Conservation (phyloP, 1,284 basidiomycete species). For the Ceratobasidium sp. region DNA sequence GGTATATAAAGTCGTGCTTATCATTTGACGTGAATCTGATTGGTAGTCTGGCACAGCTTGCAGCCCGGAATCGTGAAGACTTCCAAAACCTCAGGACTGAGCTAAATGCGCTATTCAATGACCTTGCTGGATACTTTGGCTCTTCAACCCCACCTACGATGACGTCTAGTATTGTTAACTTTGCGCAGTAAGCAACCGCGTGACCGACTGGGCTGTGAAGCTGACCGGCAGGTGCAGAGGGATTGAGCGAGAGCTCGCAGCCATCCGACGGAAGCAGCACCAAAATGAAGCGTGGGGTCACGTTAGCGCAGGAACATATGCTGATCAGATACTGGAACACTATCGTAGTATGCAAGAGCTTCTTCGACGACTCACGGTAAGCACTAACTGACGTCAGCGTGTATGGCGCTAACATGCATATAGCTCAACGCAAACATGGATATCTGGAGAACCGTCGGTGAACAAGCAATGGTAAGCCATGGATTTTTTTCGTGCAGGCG, state of each 20-base stretch:
- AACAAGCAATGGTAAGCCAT: background rate
- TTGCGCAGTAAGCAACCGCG: background rate
- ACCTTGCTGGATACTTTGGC: background rate
- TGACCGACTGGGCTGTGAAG: background rate
- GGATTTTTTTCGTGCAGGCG: background rate
- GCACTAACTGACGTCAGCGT: background rate
- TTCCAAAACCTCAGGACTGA: background rate
- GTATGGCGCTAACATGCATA: background rate
- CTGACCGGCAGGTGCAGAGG: background rate
- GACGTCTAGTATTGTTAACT: conserved; percentile 3
- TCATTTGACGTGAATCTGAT: background rate
- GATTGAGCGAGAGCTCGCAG: background rate
- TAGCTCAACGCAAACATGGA: conserved; percentile 20
- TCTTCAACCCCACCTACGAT: conserved; percentile 1
- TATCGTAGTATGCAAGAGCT: background rate
- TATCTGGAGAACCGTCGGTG: conserved; percentile 16
- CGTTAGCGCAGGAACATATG: background rate
- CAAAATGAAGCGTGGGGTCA: background rate
- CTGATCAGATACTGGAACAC: background rate
- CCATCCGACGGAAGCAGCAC: background rate
- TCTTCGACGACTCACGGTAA: background rate
- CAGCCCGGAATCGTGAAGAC: background rate
- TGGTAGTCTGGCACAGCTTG: background rate
- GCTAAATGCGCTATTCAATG: conserved; percentile 9
- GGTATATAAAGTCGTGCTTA: background rate